Base-by-base conservation (phyloP, 108 stramenopile species). In the Cyclotella distinguenda region DNA sequence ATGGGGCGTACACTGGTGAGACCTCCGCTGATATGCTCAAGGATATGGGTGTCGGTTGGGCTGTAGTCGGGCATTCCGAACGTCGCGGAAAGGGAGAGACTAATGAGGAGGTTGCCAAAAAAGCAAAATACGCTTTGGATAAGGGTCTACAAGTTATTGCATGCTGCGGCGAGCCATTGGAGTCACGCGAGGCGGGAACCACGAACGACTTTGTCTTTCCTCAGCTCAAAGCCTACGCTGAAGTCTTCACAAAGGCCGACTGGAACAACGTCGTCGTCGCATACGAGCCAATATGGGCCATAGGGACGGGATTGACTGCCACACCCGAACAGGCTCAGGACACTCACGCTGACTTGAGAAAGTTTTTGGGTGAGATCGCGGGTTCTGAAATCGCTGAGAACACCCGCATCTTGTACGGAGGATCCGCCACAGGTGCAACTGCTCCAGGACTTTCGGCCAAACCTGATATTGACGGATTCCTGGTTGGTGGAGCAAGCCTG, bases 401-500 rank as follows among this genome's bases (percentile, higher is more conserved):
- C 52, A 89, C 86, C 21, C 90, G 94, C 58, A 95, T 95, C 61
- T 78, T 96, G 68, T 98, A 98, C 82, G 97, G 97, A 42, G 97
- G 97, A 74, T 89, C 87, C 51, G 97, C 95, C 67, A 94, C 81
- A 56, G 94, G 70, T 9, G 80, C 77, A 39, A 97, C 93, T 53
- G 97, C 96, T 44, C 87, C 93, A 23, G 95, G 86, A 59, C 92
- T 99, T 59, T 94, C 94, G 26, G 74, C 86, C 43, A 91, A 97
- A 88, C 78, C 80, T 25, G 99, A 99, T 82, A 98, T 99, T 79
- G 98, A 99, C 84, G 99, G 99, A 52, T 99, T 99, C 90, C 82
- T 99, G 42, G 99, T 99, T 27, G 99, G 99, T 19, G 99, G 99
- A 30, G 99, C 99, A 23, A 95, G 94, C 25, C 84, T 99, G 63